These are phyloP conservation scores for Scenedesmus sp. DNA, from an alignment of 163 green algal species.

Conservation along the genomic window DNA sequence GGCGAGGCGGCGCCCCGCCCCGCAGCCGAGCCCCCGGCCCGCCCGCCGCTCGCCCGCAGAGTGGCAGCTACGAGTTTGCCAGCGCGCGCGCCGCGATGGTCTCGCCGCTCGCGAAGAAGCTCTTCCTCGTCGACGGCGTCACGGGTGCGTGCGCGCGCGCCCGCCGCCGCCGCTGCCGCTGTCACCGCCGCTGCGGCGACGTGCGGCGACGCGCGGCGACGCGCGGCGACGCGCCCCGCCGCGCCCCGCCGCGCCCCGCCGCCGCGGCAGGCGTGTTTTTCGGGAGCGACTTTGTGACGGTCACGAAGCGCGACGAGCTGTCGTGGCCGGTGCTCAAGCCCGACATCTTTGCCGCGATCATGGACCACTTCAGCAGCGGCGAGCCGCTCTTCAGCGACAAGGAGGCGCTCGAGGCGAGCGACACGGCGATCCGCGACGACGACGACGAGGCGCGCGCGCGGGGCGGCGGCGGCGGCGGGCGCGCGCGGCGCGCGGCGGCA, in stretches of 20 bases:
- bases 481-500: too few species aligned
- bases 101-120: constrained; percentile 90
- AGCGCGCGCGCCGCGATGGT: constrained; percentile 86
- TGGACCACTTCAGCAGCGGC: constrained; percentile 91
- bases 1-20: too few species aligned
- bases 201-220: too few species aligned
- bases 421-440: constrained; percentile 74
- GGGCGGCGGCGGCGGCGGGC: not conserved
- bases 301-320: constrained; percentile 77
- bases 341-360: constrained; percentile 96
- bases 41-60: constrained; percentile 35
- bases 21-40: too few species aligned
- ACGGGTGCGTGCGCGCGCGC: too few species aligned
- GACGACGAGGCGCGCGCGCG: constrained; percentile 63
- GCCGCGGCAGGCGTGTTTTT: constrained; percentile 86
- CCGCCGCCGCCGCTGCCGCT: too few species aligned
- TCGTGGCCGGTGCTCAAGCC: constrained; percentile 94
- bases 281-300: constrained; percentile 96
- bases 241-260: too few species aligned
- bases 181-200: too few species aligned
- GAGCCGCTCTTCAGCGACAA: constrained; percentile 78
- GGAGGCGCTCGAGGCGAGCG: constrained; percentile 37
- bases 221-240: too few species aligned
- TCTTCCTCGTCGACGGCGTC: constrained; percentile 96
- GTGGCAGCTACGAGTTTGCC: constrained; percentile 79